These are phyloP conservation scores for Hypoxylon sp. DNA, from an alignment of 2,329 filamentous ascomycete species.

Conservation along the genomic window DNA sequence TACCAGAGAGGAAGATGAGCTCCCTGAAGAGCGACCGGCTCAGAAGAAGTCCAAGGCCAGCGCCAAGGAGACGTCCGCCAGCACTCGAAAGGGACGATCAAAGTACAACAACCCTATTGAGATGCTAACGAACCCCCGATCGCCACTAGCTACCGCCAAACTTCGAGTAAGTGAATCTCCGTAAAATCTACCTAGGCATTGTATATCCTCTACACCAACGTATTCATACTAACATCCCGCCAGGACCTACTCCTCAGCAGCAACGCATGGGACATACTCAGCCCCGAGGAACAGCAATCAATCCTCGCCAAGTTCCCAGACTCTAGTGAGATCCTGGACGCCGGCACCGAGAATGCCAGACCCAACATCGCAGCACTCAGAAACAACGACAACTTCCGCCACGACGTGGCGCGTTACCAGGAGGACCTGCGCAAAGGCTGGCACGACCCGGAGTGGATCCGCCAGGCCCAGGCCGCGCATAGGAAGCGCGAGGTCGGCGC, in stretches of 20 bases:
- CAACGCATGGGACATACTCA: constrained; percentile 56
- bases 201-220: background rate
- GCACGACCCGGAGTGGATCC: constrained; percentile 67
- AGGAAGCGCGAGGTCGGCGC: constrained; percentile 62
- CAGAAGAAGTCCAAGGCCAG: constrained; percentile 47
- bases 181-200: background rate
- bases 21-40: constrained; percentile 32
- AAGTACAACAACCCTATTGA: constrained; percentile 51
- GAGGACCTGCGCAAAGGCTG: constrained; percentile 62
- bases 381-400: constrained; percentile 63
- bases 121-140: constrained; percentile 55
- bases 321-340: constrained; percentile 54
- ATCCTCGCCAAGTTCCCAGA: constrained; percentile 57
- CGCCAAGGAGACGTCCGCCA: constrained; percentile 48
- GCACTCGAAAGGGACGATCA: constrained; percentile 46
- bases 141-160: constrained; percentile 54
- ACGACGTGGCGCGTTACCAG: constrained; percentile 61
- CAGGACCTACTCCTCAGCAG: constrained; percentile 56
- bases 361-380: constrained; percentile 60
- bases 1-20: constrained; percentile 39
- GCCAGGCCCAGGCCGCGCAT: constrained; percentile 65
- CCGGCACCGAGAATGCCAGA: constrained; percentile 54
- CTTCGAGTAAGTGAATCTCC: constrained; percentile 51
- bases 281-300: constrained; percentile 51
- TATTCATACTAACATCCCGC: constrained; percentile 6